phyloP scores from a whole-genome alignment of 768 basidiomycete species.

The Serendipita sp. region DNA sequence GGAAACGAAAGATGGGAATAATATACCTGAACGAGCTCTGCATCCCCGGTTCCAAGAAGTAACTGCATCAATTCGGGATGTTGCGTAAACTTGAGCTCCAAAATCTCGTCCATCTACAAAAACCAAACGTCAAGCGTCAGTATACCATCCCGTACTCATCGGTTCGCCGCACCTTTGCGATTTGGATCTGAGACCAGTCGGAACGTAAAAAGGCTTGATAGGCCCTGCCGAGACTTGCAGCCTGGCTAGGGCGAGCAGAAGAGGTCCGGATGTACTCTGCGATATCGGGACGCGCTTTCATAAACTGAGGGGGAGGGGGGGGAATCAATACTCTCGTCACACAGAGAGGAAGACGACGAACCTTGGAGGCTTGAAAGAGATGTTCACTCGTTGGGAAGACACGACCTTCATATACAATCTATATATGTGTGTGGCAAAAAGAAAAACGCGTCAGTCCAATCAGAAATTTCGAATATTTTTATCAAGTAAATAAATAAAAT shows the following conservation, averaged over 20 bases:
- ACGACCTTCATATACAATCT: slow-evolving; percentile 36
- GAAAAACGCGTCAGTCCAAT: too few relatives aligned
- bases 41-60: slow-evolving; percentile 38
- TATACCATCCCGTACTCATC: not conserved
- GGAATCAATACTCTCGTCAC: too few relatives aligned
- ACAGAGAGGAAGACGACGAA: not conserved
- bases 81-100: slow-evolving; percentile 55
- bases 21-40: slow-evolving; percentile 22
- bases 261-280: slow-evolving; percentile 45
- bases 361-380: slow-evolving; percentile 57
- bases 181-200: slow-evolving; percentile 42
- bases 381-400: slow-evolving; percentile 57
- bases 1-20: not conserved
- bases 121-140: not conserved
- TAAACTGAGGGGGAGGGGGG: slow-evolving; percentile 21
- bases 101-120: slow-evolving; percentile 48
- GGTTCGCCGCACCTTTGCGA: slow-evolving; percentile 30
- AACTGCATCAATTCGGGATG: slow-evolving; percentile 39
- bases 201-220: slow-evolving; percentile 25
- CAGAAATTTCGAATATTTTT: too few relatives aligned
- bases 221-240: slow-evolving; percentile 20
- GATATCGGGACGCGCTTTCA: slow-evolving; percentile 32
- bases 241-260: slow-evolving; percentile 40
- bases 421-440: not conserved
- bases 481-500: too few relatives aligned